These are phyloP conservation scores for Aspergillus neotritici DNA, from an alignment of 2,329 filamentous ascomycete genomes.

Conservation along the genomic window DNA sequence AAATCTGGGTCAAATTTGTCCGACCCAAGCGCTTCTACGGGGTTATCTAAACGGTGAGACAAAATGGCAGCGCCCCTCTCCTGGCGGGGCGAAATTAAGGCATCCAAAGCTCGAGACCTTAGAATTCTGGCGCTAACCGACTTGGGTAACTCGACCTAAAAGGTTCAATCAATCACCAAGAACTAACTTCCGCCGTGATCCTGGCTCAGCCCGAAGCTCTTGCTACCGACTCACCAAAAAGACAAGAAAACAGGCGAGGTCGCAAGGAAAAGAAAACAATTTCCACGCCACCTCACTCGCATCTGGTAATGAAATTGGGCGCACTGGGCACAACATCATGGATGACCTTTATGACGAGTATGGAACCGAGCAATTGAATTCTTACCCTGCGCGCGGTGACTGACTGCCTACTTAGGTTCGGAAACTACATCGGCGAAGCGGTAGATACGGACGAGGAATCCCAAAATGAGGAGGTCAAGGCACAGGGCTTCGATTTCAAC, in stretches of 20 bases:
- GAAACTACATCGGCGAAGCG: constrained; percentile 96
- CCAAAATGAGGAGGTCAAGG: constrained; percentile 64
- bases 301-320: too few species aligned
- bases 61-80: too few species aligned
- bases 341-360: constrained; percentile 98
- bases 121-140: too few species aligned
- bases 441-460: constrained; percentile 83
- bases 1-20: too few species aligned
- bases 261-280: constrained; percentile 11
- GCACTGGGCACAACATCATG: constrained; percentile 49
- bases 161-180: too few species aligned
- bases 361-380: constrained; percentile 7
- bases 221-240: too few species aligned
- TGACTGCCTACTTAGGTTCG: constrained; percentile 60
- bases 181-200: not conserved
- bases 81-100: not conserved
- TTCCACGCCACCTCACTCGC: not conserved
- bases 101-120: not conserved
- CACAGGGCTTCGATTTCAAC: constrained; percentile 73
- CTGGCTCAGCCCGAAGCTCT: too few species aligned
- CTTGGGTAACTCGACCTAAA: too few species aligned
- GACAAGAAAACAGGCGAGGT: not conserved
- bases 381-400: not conserved
- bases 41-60: too few species aligned
- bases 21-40: too few species aligned